These are phyloP conservation scores for Paraurostyla sp. DNA, from an alignment of 73 alveolate species.

Conservation along the genomic window DNA sequence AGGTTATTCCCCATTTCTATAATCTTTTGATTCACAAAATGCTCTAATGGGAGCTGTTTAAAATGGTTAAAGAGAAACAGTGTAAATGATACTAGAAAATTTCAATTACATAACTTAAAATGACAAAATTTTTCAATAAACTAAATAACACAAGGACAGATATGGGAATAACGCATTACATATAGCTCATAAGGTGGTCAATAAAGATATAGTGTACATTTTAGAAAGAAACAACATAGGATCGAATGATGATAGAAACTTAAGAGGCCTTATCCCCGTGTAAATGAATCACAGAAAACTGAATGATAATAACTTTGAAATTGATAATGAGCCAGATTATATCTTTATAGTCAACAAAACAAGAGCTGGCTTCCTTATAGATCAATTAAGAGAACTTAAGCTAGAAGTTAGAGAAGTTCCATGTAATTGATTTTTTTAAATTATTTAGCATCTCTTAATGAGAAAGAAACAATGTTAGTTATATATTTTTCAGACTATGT, in stretches of 20 bases:
- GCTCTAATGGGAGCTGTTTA: conserved; percentile 59
- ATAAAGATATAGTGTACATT: background rate
- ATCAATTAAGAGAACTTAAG: background rate
- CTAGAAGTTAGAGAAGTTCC: background rate
- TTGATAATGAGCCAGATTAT: conserved; percentile 47
- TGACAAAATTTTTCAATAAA: background rate
- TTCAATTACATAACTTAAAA: background rate
- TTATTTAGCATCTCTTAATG: background rate
- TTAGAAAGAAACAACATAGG: background rate
- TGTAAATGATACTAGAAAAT: background rate
- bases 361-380: conserved; percentile 15
- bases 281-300: conserved; percentile 40
- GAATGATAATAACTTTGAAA: background rate
- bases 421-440: conserved; percentile 15
- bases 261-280: conserved; percentile 51
- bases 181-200: conserved; percentile 30
- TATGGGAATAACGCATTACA: conserved; percentile 53
- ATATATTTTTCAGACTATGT: conserved; percentile 36
- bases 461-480: background rate
- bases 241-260: conserved; percentile 11
- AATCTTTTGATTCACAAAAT: background rate
- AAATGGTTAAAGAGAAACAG: background rate
- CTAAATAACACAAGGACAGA: background rate
- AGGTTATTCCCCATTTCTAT: conserved; percentile 51
- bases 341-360: background rate